These are phyloP conservation scores for Ogataea dorogensis DNA, from an alignment of 805 yeast genomes.

Conservation along the genomic window DNA sequence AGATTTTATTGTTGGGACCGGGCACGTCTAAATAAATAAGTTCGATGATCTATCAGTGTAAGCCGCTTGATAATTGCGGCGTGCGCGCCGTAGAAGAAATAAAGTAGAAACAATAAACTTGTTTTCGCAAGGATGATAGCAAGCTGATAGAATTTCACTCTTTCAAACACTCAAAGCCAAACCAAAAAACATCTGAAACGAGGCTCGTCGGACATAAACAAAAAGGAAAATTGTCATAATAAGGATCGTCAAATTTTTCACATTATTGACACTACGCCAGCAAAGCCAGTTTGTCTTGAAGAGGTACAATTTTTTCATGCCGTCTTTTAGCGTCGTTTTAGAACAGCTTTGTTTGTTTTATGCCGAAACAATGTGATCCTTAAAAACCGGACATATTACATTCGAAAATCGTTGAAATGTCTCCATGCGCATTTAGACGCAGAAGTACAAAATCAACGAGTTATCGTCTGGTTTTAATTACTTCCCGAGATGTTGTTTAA, in stretches of 20 bases:
- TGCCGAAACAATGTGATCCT: conserved; percentile 8
- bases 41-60: too few species aligned
- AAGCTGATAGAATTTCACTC: too few species aligned
- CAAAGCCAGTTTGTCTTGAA: too few species aligned
- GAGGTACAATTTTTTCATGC: conserved; percentile 2
- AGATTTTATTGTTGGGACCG: too few species aligned
- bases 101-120: too few species aligned
- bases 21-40: too few species aligned
- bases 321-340: conserved; percentile 7
- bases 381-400: conserved; percentile 4
- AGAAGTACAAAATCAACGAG: conserved; percentile 1
- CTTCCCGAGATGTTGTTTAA: conserved; percentile 5
- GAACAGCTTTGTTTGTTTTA: conserved; percentile 4
- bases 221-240: not conserved
- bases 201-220: too few species aligned
- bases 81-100: too few species aligned
- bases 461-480: conserved; percentile 5
- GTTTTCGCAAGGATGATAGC: too few species aligned
- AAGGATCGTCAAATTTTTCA: conserved; percentile 3
- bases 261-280: conserved; percentile 3
- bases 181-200: too few species aligned
- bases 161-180: too few species aligned
- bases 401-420: conserved; percentile 7
- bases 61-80: too few species aligned
- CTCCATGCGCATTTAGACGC: conserved; percentile 4